These are phyloP conservation scores for Glycine soja DNA, from an alignment of 306 rosid genomes.

Conservation along the genomic window DNA sequence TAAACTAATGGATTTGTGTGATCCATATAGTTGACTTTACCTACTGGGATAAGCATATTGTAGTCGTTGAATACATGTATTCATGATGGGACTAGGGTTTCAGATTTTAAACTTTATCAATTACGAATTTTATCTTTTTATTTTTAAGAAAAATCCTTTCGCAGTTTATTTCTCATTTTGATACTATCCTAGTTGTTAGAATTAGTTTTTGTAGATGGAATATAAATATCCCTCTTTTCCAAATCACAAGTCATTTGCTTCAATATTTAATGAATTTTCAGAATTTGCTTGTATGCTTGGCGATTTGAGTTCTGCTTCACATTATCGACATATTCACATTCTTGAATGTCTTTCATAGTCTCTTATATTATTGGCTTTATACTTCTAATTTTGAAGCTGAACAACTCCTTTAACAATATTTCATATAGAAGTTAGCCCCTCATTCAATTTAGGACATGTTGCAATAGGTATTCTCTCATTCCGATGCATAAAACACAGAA, in stretches of 20 bases:
- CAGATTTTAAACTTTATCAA: background rate
- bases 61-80: background rate
- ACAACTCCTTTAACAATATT: too few relatives aligned
- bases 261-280: conserved; percentile 1
- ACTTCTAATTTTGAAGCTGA: too few relatives aligned
- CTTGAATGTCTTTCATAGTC: too few relatives aligned
- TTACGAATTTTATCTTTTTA: background rate
- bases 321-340: too few relatives aligned
- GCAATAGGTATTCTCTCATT: too few relatives aligned
- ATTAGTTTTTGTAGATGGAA: background rate
- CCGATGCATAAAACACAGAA: too few relatives aligned
- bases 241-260: background rate
- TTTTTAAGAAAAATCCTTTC: background rate
- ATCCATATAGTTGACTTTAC: background rate
- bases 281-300: background rate
- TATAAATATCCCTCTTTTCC: background rate
- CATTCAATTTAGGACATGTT: too few relatives aligned
- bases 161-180: background rate
- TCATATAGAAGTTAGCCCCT: too few relatives aligned
- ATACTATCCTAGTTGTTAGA: background rate
- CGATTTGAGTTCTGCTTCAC: background rate
- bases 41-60: background rate
- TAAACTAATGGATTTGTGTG: background rate
- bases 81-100: background rate
- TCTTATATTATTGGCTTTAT: too few relatives aligned